Percentiles rank a stretch among this genome's conserved stretches.
Conservation (phyloP, 257 asterid genomes). For the Craterostigma plantagineum region DNA sequence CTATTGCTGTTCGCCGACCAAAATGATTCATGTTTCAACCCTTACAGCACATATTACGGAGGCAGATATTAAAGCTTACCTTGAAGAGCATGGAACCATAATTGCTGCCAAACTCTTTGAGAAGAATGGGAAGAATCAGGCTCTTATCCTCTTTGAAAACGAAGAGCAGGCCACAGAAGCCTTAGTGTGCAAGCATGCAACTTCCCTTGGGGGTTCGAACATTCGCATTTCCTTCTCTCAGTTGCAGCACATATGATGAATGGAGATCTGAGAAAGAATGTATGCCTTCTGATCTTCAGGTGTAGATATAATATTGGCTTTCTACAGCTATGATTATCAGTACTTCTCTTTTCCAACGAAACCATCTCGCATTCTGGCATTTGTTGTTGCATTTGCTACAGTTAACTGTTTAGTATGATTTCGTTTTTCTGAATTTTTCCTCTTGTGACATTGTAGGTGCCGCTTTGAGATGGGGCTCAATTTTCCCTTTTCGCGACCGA, state of each 20-base stretch:
- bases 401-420: no score
- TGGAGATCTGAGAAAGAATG: no score
- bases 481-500: no score
- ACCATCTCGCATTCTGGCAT: no score
- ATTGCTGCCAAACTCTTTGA: conserved; percentile 60
- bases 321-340: no score
- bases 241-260: conserved; percentile 61
- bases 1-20: conserved; percentile 93
- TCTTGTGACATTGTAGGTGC: no score
- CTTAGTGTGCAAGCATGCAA: conserved; percentile 94
- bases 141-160: conserved; percentile 71
- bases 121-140: conserved; percentile 93
- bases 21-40: conserved; percentile 88
- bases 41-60: conserved; percentile 74
- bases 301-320: no score
- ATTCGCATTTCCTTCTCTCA: conserved; percentile 91
- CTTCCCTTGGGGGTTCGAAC: conserved; percentile 66
- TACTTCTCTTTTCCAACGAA: no score
- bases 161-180: conserved; percentile 98
- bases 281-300: no score
- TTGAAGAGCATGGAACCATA: conserved; percentile 77
- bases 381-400: no score
- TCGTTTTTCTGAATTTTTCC: no score
- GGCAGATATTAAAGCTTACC: conserved; percentile 53
- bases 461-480: no score